Conservation (phyloP, 495 filamentous ascomycete genomes). For the Penicillium ucsense region DNA sequence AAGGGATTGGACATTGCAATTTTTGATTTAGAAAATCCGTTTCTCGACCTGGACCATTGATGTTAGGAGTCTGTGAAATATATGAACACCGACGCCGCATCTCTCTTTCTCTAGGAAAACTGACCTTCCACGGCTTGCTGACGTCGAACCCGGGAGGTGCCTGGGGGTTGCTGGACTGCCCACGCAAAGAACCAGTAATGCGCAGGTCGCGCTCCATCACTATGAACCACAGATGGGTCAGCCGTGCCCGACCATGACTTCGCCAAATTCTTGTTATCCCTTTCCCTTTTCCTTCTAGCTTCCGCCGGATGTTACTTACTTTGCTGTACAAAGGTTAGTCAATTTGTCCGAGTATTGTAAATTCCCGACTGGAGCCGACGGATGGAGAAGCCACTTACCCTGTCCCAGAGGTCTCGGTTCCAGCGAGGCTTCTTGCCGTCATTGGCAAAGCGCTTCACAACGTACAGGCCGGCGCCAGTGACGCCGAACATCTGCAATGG, state of each 20-base stretch:
- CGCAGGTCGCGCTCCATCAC: slow-evolving; percentile 96
- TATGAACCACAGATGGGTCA: slow-evolving; percentile 25
- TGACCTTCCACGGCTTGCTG: slow-evolving; percentile 90
- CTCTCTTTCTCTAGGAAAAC: slow-evolving; percentile 3
- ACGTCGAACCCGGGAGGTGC: slow-evolving; percentile 87
- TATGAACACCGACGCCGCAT: slow-evolving; percentile 4
- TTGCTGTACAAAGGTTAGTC: slow-evolving; percentile 52
- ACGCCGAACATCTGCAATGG: slow-evolving; percentile 75
- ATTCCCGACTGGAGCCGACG: slow-evolving; percentile 25
- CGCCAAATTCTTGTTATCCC: not conserved
- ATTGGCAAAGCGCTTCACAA: slow-evolving; percentile 68
- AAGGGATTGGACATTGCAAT: slow-evolving; percentile 17
- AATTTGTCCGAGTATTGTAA: slow-evolving; percentile 6
- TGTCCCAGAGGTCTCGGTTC: slow-evolving; percentile 87
- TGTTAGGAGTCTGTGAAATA: not conserved
- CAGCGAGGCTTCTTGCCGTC: slow-evolving; percentile 79
- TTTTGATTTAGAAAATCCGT: slow-evolving; percentile 29
- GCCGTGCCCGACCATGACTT: slow-evolving; percentile 2
- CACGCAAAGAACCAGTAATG: slow-evolving; percentile 76
- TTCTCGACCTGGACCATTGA: slow-evolving; percentile 24
- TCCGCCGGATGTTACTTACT: slow-evolving; percentile 43
- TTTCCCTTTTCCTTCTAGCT: no score
- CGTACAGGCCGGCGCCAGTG: slow-evolving; percentile 65
- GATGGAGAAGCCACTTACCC: slow-evolving; percentile 45
- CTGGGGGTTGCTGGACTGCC: slow-evolving; percentile 68